Evolutionary conservation across 2,329 filamentous ascomycete species (phyloP).

Genomic region (Hypoxylon rubiginosum): DNA sequence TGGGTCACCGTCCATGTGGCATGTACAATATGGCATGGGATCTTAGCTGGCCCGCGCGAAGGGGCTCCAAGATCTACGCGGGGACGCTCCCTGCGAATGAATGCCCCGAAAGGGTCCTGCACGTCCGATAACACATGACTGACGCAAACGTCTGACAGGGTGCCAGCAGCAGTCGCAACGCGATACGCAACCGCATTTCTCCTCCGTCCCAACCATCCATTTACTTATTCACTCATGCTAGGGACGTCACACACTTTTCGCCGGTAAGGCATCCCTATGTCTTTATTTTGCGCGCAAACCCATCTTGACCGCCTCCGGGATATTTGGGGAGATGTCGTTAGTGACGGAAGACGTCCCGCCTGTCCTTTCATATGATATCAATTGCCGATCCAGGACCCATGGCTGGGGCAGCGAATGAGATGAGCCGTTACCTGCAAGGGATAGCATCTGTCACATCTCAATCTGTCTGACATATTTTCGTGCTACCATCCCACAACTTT

Average conservation of each 20-base stretch:
- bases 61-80: constrained; percentile 42
- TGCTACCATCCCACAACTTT: constrained; percentile 38
- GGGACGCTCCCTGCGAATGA: constrained; percentile 38
- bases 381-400: constrained; percentile 42
- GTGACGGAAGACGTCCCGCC: constrained; percentile 38
- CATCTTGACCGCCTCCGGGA: constrained; percentile 38
- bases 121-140: constrained; percentile 43
- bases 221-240: constrained; percentile 13
- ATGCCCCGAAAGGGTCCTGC: constrained; percentile 39
- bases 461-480: constrained; percentile 37
- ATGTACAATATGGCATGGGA: constrained; percentile 39
- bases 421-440: constrained; percentile 37
- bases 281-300: constrained; percentile 28
- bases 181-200: constrained; percentile 35
- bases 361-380: constrained; percentile 36
- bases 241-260: constrained; percentile 8
- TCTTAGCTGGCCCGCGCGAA: constrained; percentile 33
- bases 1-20: constrained; percentile 38
- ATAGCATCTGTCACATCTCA: constrained; percentile 43
- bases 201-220: constrained; percentile 11
- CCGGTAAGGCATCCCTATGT: constrained; percentile 15
- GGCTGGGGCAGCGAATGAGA: constrained; percentile 42
- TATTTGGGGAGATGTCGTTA: constrained; percentile 27
- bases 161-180: constrained; percentile 34
- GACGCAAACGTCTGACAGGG: constrained; percentile 41